A percentile compares a stretch with the other conserved stretches of the same genome.
phyloP scores from a whole-genome alignment of 331 rosid genomes.

The Dryas integrifolia region DNA sequence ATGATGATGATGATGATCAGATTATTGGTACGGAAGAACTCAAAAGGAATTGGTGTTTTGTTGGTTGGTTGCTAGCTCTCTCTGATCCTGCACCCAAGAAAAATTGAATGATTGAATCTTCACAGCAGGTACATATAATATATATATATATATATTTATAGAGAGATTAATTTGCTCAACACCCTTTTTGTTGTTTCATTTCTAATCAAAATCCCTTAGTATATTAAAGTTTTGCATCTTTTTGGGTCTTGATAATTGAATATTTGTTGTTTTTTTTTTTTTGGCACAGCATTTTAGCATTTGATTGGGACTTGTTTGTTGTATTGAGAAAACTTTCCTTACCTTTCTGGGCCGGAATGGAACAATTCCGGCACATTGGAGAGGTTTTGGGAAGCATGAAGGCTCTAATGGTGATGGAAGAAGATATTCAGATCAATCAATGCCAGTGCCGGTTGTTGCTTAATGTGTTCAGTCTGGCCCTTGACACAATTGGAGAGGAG shows the following conservation, averaged over 20 bases:
- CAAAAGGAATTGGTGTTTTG: not conserved
- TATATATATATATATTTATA: no score
- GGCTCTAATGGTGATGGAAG: slow-evolving; percentile 78
- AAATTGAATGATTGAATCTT: not conserved
- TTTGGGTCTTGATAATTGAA: not conserved
- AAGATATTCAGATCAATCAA: slow-evolving; percentile 70
- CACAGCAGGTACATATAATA: not conserved
- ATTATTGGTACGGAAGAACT: not conserved
- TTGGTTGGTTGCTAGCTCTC: not conserved
- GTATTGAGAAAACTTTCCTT: not conserved
- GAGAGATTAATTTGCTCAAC: not conserved
- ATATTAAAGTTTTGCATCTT: no score
- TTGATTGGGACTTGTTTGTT: not conserved
- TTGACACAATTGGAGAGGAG: slow-evolving; percentile 77
- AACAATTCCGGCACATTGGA: slow-evolving; percentile 96
- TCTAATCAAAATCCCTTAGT: not conserved
- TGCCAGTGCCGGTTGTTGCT: slow-evolving; percentile 64
- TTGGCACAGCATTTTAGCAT: slow-evolving; percentile 4
- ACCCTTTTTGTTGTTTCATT: not conserved
- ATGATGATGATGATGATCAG: not conserved
- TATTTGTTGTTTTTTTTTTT: not conserved
- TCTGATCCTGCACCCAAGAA: not conserved
- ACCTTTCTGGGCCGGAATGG: slow-evolving; percentile 58
- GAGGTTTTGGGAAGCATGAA: slow-evolving; percentile 89
- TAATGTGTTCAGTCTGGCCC: slow-evolving; percentile 60